A percentile compares a stretch with the other conserved stretches of the same genome.
Evolutionary conservation across 345 rosid genomes (phyloP).

Genomic region (Sapria himalayana): DNA sequence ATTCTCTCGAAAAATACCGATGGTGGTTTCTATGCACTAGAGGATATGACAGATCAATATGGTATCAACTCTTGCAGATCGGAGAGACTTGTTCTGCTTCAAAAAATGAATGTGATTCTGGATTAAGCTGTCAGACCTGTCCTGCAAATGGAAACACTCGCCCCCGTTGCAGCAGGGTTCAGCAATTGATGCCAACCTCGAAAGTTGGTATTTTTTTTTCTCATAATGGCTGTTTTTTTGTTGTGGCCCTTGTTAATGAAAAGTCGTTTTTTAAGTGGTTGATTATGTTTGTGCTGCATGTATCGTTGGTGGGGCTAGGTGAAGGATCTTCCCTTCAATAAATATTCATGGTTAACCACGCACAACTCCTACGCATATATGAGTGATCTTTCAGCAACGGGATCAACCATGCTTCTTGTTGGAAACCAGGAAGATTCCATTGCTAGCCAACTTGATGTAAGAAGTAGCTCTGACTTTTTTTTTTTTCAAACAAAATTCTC

Average conservation of each 20-base stretch:
- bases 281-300: constrained; percentile 2
- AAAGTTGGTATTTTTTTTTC: constrained; percentile 20
- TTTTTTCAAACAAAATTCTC: neutral
- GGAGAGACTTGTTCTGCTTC: constrained; percentile 80
- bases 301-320: constrained; percentile 33
- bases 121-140: constrained; percentile 68
- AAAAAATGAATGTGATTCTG: constrained; percentile 35
- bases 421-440: constrained; percentile 74
- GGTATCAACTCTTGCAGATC: too few species aligned
- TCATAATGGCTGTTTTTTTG: neutral
- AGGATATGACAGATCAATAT: too few species aligned
- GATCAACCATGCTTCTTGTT: constrained; percentile 25
- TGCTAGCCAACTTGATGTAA: constrained; percentile 58
- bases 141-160: constrained; percentile 47
- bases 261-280: constrained; percentile 1
- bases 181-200: constrained; percentile 46
- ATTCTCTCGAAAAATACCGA: too few species aligned
- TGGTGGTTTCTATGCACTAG: too few species aligned
- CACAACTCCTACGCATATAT: constrained; percentile 57
- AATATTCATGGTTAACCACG: constrained; percentile 78
- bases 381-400: constrained; percentile 27
- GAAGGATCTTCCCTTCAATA: constrained; percentile 63
- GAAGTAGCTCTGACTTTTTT: constrained; percentile 6
- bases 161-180: constrained; percentile 53
- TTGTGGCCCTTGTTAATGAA: neutral